Conservation (phyloP, 768 basidiomycete species). For the Piloderma croceum region DNA sequence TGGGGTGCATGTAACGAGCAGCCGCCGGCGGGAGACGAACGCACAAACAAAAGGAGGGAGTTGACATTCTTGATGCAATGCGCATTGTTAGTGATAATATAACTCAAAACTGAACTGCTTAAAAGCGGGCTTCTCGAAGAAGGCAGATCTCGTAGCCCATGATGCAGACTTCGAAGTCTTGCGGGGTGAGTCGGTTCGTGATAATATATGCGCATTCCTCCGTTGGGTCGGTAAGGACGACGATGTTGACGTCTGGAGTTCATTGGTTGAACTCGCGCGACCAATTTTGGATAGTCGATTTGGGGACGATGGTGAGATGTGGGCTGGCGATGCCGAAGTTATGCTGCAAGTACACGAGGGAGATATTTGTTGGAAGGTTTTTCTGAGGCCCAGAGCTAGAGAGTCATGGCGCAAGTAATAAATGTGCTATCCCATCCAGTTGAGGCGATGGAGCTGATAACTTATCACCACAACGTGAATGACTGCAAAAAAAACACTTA, state of each 20-base stretch:
- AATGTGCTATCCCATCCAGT: constrained; percentile 95
- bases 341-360: constrained; percentile 91
- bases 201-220: constrained; percentile 87
- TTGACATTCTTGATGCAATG: constrained; percentile 99
- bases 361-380: constrained; percentile 98
- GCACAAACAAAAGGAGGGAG: constrained; percentile 87
- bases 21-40: constrained; percentile 80
- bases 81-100: constrained; percentile 97
- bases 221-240: constrained; percentile 79
- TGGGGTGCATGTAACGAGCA: constrained; percentile 96
- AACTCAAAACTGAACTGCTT: constrained; percentile 95
- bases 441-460: constrained; percentile 93
- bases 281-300: constrained; percentile 98
- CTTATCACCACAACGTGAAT: constrained; percentile 87
- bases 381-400: constrained; percentile 92
- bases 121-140: constrained; percentile 85
- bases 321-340: constrained; percentile 72
- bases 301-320: constrained; percentile 96
- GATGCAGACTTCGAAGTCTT: constrained; percentile 90
- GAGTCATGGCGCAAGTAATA: constrained; percentile 97
- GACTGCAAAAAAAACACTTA: constrained; percentile 39
- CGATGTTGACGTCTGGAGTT: constrained; percentile 83
- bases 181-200: constrained; percentile 68
- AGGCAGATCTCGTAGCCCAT: constrained; percentile 97
- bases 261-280: constrained; percentile 85